Evolutionary conservation across 495 filamentous ascomycete genomes (phyloP).

Genomic region (Glarea lozoyensis): DNA sequence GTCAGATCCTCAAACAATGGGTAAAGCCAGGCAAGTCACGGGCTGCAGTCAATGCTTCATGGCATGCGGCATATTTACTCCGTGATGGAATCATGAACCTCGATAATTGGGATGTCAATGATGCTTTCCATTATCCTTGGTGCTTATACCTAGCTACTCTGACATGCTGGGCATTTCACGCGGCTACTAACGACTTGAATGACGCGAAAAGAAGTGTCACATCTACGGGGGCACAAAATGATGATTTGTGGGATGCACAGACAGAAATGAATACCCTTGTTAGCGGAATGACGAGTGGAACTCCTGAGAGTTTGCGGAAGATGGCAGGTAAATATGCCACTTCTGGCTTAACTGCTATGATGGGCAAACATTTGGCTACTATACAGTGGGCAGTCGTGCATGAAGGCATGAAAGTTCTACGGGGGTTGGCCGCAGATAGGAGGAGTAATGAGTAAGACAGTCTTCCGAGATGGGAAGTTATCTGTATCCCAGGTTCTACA

Average conservation of each 20-base stretch:
- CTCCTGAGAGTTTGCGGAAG: conserved; percentile 19
- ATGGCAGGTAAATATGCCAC: conserved; percentile 23
- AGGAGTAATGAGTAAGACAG: not conserved
- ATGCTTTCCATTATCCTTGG: conserved; percentile 49
- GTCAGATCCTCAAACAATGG: conserved; percentile 20
- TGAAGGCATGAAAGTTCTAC: conserved; percentile 44
- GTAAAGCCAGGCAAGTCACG: conserved; percentile 23
- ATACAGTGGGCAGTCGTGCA: conserved; percentile 50
- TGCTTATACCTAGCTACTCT: conserved; percentile 46
- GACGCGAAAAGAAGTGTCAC: conserved; percentile 7
- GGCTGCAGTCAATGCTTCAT: conserved; percentile 27
- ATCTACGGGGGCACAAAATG: conserved; percentile 20
- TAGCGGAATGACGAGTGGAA: conserved; percentile 21
- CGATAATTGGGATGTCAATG: conserved; percentile 39
- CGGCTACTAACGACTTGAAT: conserved; percentile 2
- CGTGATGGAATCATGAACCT: conserved; percentile 37
- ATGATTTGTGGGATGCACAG: conserved; percentile 31
- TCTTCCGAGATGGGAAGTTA: not conserved
- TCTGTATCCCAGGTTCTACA: not conserved
- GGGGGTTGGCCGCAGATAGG: conserved; percentile 23
- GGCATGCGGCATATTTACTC: conserved; percentile 39
- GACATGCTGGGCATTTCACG: conserved; percentile 40
- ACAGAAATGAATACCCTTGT: conserved; percentile 32
- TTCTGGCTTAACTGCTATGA: conserved; percentile 31
- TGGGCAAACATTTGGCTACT: conserved; percentile 42